These are phyloP conservation scores for Paulownia fortunei DNA, from an alignment of 257 asterid species.

Conservation along the genomic window DNA sequence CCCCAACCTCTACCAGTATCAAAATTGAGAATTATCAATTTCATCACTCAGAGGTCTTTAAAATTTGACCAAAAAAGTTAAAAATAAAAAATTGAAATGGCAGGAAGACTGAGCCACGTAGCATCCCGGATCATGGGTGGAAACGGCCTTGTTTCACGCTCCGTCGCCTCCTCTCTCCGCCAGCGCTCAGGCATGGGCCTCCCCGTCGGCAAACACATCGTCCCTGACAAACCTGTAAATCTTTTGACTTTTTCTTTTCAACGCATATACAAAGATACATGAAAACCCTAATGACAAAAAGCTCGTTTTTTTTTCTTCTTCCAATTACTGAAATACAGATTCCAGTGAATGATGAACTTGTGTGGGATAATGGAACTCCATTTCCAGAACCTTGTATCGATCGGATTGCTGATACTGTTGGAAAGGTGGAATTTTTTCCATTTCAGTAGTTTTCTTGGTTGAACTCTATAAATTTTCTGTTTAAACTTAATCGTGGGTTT, in stretches of 20 bases:
- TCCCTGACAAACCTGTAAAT: conserved; percentile 83
- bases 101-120: conserved; percentile 72
- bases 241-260: not conserved
- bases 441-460: not conserved
- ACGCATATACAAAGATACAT: not conserved
- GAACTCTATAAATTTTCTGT: not conserved
- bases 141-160: conserved; percentile 70
- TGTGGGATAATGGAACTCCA: conserved; percentile 92
- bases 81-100: conserved; percentile 49
- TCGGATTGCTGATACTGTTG: conserved; percentile 92
- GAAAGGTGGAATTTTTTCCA: conserved; percentile 62
- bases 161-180: conserved; percentile 78
- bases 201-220: conserved; percentile 91
- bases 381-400: conserved; percentile 95
- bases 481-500: not conserved
- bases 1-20: not conserved
- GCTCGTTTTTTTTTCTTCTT: conserved; percentile 1
- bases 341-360: conserved; percentile 77
- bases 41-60: not conserved
- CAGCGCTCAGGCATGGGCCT: conserved; percentile 95
- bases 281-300: not conserved
- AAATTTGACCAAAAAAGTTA: not conserved
- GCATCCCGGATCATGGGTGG: conserved; percentile 92
- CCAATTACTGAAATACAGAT: conserved; percentile 51
- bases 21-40: not conserved